Evolutionary conservation across 768 basidiomycete species (phyloP).

Genomic region (Cystobasidium tubakii): DNA sequence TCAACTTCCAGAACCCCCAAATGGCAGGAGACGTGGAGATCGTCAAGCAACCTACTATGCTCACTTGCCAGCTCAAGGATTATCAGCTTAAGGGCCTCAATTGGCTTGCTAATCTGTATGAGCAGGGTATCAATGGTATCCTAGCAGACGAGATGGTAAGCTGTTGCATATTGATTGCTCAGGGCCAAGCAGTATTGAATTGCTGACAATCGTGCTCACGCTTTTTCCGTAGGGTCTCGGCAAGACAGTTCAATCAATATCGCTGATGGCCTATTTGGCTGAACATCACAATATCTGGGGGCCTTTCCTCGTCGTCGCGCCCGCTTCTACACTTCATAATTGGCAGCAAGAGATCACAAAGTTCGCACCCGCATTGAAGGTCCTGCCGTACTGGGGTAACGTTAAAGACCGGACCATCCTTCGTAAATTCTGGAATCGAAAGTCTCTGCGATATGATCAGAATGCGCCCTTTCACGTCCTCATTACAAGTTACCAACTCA

Average conservation of each 20-base stretch:
- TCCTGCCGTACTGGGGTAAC: conserved; percentile 96
- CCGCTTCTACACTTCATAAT: conserved; percentile 93
- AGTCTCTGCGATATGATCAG: conserved; percentile 88
- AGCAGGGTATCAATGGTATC: conserved; percentile 99
- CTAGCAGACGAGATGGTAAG: conserved; percentile 97
- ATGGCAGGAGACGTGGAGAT: conserved; percentile 70
- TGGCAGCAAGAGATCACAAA: conserved; percentile 98
- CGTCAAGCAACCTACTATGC: conserved; percentile 86
- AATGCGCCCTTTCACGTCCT: conserved; percentile 95
- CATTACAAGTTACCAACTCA: conserved; percentile 93
- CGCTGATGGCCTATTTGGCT: conserved; percentile 86
- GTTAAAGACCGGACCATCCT: conserved; percentile 90
- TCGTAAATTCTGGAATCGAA: conserved; percentile 96
- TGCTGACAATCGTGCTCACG: background rate
- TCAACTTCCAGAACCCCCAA: conserved; percentile 98
- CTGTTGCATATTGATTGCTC: background rate
- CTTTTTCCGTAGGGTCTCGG: conserved; percentile 42
- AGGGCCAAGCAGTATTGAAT: no score
- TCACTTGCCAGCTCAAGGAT: conserved; percentile 94
- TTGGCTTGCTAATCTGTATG: conserved; percentile 94
- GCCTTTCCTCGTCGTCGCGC: conserved; percentile 95
- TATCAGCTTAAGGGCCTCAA: conserved; percentile 97
- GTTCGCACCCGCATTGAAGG: conserved; percentile 88
- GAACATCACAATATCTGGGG: conserved; percentile 99
- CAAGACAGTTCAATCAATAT: conserved; percentile 91